Base-by-base conservation (phyloP, 2,329 filamentous ascomycete species). In the Macrophomina pseudophaseolina region DNA sequence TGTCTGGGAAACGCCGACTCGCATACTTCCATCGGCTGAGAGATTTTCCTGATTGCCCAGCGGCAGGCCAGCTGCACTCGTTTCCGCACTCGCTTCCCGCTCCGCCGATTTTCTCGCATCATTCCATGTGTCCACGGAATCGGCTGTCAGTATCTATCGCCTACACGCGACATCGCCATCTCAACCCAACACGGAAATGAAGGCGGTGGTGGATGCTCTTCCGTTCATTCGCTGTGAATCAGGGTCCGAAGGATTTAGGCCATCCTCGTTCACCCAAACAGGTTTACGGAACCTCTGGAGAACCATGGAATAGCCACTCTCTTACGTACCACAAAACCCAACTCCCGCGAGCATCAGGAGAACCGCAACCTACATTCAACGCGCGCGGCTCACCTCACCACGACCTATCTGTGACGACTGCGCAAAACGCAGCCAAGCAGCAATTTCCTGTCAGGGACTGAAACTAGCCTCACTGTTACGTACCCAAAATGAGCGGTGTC, bases 71-170 rank as follows among this genome's bases (percentile, higher is more conserved):
- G 18, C 9, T 58, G 53, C 53, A 44, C 23, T 49, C 58, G 44
- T 49, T 42, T 62, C 58, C 58, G 58, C 58, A 62, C 46, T 35
- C 58, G 44, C 58, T 49, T 44, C 58, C 44, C 42, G 42, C 58
- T 38, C 46, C 44, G 23, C 35, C 28, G 5, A 30, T 49, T 62
- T 32, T 49, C 44, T 49, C 44, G 42, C 58, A 49, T 49, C 42
- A 62, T 49, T n/a, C 30, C 42, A 49, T 62, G 58, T 62, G 58
- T 62, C 58, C 23, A 11, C 56, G 56, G 56, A 46, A 60, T 14
- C 5, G 23, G 23, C 23, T 23, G 23, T 23, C 23, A 23, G 23
- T 48, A 48, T 60, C 56, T 60, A 9, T 60, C 16, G 49, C 30
- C 28, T 32, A 11, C 16, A 23, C 52, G 4, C 52, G 14, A 54